A percentile compares a stretch with the other conserved stretches of the same genome.
Evolutionary conservation across 345 rosid genomes (phyloP).

Genomic region (Melaleuca quinquenervia): DNA sequence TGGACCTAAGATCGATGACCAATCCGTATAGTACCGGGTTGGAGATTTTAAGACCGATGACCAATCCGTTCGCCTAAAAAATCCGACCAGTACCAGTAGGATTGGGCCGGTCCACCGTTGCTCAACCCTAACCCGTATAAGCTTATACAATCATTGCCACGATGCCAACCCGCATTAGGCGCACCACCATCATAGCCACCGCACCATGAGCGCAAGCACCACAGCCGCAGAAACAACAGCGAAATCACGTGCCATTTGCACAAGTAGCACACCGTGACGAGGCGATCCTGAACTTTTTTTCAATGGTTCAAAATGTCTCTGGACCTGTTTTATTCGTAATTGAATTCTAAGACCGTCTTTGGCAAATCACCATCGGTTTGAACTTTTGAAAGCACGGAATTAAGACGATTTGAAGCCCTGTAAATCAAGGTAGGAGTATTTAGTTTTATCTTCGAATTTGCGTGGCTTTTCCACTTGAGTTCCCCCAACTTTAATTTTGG

Average conservation of each 20-base stretch:
- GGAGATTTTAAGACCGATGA: too few species aligned
- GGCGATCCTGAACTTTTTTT: not conserved
- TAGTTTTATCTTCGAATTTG: not conserved
- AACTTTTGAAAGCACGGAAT: not conserved
- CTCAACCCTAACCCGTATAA: too few species aligned
- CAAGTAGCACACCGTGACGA: not conserved
- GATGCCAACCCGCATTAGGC: fast-evolving
- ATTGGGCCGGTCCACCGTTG: too few species aligned
- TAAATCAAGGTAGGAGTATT: not conserved
- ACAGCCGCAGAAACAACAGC: not conserved
- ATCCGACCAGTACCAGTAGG: too few species aligned
- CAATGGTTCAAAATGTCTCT: not conserved
- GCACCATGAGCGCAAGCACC: not conserved
- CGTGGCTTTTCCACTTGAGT: not conserved
- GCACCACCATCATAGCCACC: not conserved
- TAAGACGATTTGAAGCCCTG: not conserved
- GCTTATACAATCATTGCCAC: too few species aligned
- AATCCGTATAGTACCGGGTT: too few species aligned
- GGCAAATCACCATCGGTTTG: too few species aligned
- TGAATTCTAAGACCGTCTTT: not conserved
- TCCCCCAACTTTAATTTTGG: not conserved
- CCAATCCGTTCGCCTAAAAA: too few species aligned
- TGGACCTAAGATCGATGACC: too few species aligned
- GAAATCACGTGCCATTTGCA: not conserved
- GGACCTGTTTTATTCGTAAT: not conserved